Conservation (phyloP, 1,284 basidiomycete genomes). For the Rhodotorula sp. region DNA sequence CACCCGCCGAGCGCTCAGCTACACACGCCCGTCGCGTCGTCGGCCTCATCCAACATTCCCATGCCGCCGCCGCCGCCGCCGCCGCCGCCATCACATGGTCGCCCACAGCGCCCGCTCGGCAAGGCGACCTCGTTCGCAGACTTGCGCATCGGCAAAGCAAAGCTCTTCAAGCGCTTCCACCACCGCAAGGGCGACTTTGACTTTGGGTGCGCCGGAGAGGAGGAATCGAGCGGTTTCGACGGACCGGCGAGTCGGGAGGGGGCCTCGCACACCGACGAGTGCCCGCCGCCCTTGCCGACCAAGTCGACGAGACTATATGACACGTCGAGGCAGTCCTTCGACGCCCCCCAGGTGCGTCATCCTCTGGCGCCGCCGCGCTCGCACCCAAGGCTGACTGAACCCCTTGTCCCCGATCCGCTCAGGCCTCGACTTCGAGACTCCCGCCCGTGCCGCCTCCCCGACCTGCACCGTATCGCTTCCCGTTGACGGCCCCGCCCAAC, state of each 20-base stretch:
- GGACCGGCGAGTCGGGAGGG: not conserved
- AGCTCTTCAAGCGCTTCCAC: slow-evolving; percentile 11
- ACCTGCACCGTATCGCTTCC: slow-evolving; percentile 11
- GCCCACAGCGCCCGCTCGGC: not conserved
- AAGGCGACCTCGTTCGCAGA: slow-evolving; percentile 21
- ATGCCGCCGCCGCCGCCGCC: not conserved
- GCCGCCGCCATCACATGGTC: not conserved
- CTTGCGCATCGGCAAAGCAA: slow-evolving; percentile 11
- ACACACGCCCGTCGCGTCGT: not conserved
- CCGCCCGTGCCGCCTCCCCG: not conserved
- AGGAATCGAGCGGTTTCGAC: slow-evolving; percentile 1
- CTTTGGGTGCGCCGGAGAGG: slow-evolving; percentile 15
- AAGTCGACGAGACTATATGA: not conserved
- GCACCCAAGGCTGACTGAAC: not conserved
- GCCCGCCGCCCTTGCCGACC: not conserved
- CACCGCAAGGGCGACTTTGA: slow-evolving; percentile 10
- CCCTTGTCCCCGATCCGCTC: not conserved
- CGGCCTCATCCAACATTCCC: slow-evolving; percentile 4
- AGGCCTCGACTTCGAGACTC: not conserved
- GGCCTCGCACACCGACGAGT: not conserved
- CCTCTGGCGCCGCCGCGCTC: not conserved
- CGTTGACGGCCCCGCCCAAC: not conserved
- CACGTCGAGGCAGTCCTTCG: not conserved
- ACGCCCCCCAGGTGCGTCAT: not conserved
- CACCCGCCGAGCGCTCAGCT: not conserved